Conservation (phyloP, 2,329 filamentous ascomycete genomes). For the Penicillium decumbens region DNA sequence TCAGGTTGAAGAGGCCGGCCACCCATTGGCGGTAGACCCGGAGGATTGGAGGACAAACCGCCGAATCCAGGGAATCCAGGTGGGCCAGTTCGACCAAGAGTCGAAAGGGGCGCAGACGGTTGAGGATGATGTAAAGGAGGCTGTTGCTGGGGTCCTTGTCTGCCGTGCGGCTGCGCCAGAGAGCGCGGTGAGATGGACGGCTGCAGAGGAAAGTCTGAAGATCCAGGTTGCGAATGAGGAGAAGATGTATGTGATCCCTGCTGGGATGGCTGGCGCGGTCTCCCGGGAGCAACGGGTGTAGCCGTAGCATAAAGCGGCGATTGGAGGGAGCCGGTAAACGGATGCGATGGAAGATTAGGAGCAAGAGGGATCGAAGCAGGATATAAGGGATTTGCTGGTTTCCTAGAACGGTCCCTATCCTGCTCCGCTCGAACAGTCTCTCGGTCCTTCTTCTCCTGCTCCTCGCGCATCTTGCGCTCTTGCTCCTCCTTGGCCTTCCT, state of each 20-base stretch:
- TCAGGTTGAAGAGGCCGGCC: slow-evolving; percentile 48
- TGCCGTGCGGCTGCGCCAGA: slow-evolving; percentile 59
- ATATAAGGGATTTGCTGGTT: slow-evolving; percentile 52
- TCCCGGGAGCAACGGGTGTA: slow-evolving; percentile 72
- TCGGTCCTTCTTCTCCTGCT: slow-evolving; percentile 54
- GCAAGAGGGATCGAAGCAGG: slow-evolving; percentile 53
- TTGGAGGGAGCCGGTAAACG: slow-evolving; percentile 50
- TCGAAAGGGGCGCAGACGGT: slow-evolving; percentile 61
- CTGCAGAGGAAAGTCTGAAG: slow-evolving; percentile 55
- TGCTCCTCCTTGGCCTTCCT: slow-evolving; percentile 60
- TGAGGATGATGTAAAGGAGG: slow-evolving; percentile 54
- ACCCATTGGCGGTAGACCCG: slow-evolving; percentile 52
- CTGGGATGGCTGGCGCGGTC: slow-evolving; percentile 71
- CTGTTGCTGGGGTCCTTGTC: slow-evolving; percentile 55
- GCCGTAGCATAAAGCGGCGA: slow-evolving; percentile 77
- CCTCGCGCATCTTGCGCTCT: slow-evolving; percentile 51
- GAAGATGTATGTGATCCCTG: slow-evolving; percentile 67
- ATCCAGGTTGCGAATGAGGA: slow-evolving; percentile 51
- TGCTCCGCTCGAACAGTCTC: slow-evolving; percentile 49
- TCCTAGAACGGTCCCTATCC: slow-evolving; percentile 39
- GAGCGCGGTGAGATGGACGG: slow-evolving; percentile 58
- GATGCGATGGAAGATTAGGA: slow-evolving; percentile 52
- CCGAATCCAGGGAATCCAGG: slow-evolving; percentile 50
- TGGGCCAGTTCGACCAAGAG: slow-evolving; percentile 56
- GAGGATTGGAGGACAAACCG: slow-evolving; percentile 51